Evolutionary conservation across 2,329 filamentous ascomycete species (phyloP), one percentile per base, ranked within the genome.

Genomic region (Lanzia echinophila): DNA sequence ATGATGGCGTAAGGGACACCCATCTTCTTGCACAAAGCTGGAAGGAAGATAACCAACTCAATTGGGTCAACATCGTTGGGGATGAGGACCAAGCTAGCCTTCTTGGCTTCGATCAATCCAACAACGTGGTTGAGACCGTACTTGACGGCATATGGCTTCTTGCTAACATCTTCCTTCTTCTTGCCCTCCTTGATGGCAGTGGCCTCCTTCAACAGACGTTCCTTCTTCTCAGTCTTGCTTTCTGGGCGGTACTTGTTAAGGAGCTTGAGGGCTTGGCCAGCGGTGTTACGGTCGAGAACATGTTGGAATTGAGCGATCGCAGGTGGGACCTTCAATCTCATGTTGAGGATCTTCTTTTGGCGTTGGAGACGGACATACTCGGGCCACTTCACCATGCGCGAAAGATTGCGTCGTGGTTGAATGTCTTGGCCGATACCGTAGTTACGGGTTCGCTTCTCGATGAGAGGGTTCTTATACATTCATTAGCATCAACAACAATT

Each of bases 171-270:
- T 84, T 99, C 95, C 88, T 97, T 97, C 88, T 97, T 99, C 88
- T 97, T 96, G 76, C 95, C 94, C 77, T 97, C 91, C 74, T 90
- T 86, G 74, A 99, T 84, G 70, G 94, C 95, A 69, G 91, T 96
- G 63, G 95, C 94, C 84, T 99, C 94, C 84, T 96, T 90, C 75
- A 88, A 84, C 64, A 99, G 83, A 79, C 94, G 90, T 82, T 99
- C 95, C 86, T 97, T 99, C 90, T 99, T 99, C 87, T 97, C 92
- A 69, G 82, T 79, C 86, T 96, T 97, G 76, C 89, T 95, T 84
- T 99, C 94, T 66, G 94, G 94, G 70, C 92, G 90, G 87, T 99
- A 99, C 84, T 99, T 99, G 88, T 96, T 95, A 73, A 99, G 88
- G 72, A 99, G 87, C 85, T 97, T 97, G 84, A 99, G 94, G 64